These are phyloP conservation scores for Polygonum maritimum DNA, from an alignment of 148 eudicot species.

Conservation along the genomic window DNA sequence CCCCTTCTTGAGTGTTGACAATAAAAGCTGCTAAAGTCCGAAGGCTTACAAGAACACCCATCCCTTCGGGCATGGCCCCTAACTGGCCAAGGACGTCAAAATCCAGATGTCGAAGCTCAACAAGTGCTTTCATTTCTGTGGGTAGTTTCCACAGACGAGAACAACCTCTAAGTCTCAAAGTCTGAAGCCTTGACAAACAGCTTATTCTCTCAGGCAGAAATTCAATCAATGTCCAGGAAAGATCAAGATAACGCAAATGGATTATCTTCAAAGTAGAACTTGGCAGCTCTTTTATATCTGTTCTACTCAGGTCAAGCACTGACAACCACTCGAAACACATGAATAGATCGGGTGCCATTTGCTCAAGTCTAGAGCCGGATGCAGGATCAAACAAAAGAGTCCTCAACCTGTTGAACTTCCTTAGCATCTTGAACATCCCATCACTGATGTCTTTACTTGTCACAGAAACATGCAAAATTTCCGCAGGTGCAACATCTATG, in stretches of 20 bases:
- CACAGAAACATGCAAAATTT: neutral
- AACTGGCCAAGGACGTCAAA: neutral
- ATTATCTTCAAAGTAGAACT: neutral
- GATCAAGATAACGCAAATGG: neutral
- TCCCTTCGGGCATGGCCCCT: neutral
- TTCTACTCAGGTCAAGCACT: neutral
- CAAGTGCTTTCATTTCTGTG: neutral
- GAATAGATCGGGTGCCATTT: neutral
- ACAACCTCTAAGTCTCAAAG: neutral
- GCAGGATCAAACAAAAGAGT: neutral
- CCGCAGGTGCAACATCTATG: neutral
- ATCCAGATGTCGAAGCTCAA: neutral
- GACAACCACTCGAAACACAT: neutral
- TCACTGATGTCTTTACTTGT: neutral
- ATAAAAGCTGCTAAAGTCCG: neutral
- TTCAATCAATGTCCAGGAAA: neutral
- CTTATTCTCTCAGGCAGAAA: neutral
- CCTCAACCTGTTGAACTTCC: neutral
- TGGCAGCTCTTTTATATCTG: neutral
- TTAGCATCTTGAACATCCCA: neutral
- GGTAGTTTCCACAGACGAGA: neutral
- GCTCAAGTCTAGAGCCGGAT: neutral
- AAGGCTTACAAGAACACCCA: neutral
- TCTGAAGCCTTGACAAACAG: neutral
- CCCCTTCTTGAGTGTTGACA: neutral